Base-by-base conservation (phyloP, 495 filamentous ascomycete species). In the Aspergillus haitiensis region DNA sequence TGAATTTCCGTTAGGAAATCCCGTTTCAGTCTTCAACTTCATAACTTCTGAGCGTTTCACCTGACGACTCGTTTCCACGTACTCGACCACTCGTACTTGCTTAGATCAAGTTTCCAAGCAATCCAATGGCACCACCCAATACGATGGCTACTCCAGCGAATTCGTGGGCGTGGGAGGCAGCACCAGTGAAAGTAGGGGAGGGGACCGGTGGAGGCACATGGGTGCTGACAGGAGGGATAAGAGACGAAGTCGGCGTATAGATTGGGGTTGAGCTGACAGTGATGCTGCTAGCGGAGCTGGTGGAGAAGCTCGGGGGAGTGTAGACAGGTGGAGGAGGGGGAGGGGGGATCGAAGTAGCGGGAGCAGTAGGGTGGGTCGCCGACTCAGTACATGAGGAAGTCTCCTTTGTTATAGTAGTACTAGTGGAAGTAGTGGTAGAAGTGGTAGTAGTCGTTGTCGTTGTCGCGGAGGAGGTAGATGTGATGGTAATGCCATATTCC, bases 241-340 rank as follows among this genome's bases (percentile, higher is more conserved):
- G 16, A 10, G 48, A 53, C 31, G 55, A 56, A 8, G 45, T 16
- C 13, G 44, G 55, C n/a, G 58, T 60, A 11, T 33, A 40, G 12
- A 60, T 60, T 0, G 58, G 58, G 3, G 58, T 60, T 18, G 58
- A 53, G 11, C 40, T 47, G 51, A 60, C 9, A 9, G 58, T 60
- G 32, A 60, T 54, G 34, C 58, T 60, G 36, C 58, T 49, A 16
- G 58, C 58, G n/a, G 56, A 59, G 32, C 31, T 52, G 44, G 44
- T 7, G 44, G 42, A 16, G 15, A 33, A 6, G 35, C 40, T 21
- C 16, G 31, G 13, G 34, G 33, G 16, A 18, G 21, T 51, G 34
- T 58, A 47, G 44, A 47, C 44, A 6, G 13, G 27, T 9, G 44
- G 10, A 18, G n/a, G 12, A 6, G n/a, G 9, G 21, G 21, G 21